Percentiles rank a stretch among this genome's conserved stretches.
phyloP scores from a whole-genome alignment of 2,329 filamentous ascomycete species.

The Rugonectria rugulosa region DNA sequence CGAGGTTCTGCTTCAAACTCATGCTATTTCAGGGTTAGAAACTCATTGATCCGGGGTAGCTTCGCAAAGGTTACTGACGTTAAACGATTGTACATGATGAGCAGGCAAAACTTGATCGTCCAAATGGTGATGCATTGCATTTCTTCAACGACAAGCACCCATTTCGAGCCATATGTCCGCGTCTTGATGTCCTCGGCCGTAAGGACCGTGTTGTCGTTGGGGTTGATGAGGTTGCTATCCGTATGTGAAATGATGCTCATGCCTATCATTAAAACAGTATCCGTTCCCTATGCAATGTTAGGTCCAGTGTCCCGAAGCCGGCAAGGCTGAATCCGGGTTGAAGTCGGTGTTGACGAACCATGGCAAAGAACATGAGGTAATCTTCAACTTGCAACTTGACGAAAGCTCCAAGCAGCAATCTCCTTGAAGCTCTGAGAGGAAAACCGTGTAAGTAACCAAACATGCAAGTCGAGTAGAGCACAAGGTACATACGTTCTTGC shows the following conservation, averaged over 20 bases:
- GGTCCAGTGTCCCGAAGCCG: background rate
- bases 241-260: conserved; percentile 64
- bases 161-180: conserved; percentile 63
- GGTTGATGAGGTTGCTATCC: conserved; percentile 67
- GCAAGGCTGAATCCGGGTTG: background rate
- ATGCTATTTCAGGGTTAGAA: conserved; percentile 43
- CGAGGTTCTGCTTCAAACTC: conserved; percentile 54
- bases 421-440: conserved; percentile 46
- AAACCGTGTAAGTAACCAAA: background rate
- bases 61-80: conserved; percentile 47
- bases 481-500: conserved; percentile 48
- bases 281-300: conserved; percentile 46
- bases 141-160: conserved; percentile 68
- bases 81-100: conserved; percentile 64
- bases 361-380: conserved; percentile 61
- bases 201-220: conserved; percentile 51
- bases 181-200: conserved; percentile 53
- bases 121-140: conserved; percentile 67
- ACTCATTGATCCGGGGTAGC: background rate
- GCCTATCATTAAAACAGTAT: conserved; percentile 61
- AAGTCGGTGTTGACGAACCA: conserved; percentile 47
- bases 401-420: conserved; percentile 52
- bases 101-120: conserved; percentile 62
- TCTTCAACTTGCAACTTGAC: conserved; percentile 63
- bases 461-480: background rate